A percentile compares a stretch with the other conserved stretches of the same genome.
These are phyloP conservation scores for Ophidiomyces ophidiicola DNA, from an alignment of 2,329 filamentous ascomycete species.

Conservation along the genomic window DNA sequence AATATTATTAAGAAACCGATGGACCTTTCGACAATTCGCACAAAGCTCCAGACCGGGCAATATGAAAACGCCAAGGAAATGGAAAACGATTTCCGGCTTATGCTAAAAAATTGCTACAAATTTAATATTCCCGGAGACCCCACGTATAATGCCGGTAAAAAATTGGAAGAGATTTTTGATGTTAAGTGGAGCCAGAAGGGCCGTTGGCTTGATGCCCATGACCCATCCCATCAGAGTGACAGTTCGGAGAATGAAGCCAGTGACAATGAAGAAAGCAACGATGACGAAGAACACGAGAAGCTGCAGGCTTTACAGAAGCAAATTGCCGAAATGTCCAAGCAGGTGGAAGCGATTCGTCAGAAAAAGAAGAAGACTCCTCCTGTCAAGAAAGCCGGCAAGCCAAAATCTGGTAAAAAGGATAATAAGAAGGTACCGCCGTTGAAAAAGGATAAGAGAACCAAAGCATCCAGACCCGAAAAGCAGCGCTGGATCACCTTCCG, in stretches of 20 bases:
- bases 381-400: slow-evolving; percentile 37
- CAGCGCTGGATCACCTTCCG: slow-evolving; percentile 57
- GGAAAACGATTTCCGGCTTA: slow-evolving; percentile 66
- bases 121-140: slow-evolving; percentile 77
- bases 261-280: slow-evolving; percentile 55
- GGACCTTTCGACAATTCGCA: slow-evolving; percentile 73
- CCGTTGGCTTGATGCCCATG: slow-evolving; percentile 66
- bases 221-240: slow-evolving; percentile 53
- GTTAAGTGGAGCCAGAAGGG: slow-evolving; percentile 65
- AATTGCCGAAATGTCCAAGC: slow-evolving; percentile 61
- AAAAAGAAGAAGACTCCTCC: slow-evolving; percentile 50
- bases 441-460: slow-evolving; percentile 44
- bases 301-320: slow-evolving; percentile 56
- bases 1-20: slow-evolving; percentile 93
- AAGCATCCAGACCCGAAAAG: slow-evolving; percentile 37
- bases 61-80: slow-evolving; percentile 78
- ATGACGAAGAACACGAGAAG: slow-evolving; percentile 50
- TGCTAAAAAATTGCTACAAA: slow-evolving; percentile 79
- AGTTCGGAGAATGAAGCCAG: slow-evolving; percentile 57
- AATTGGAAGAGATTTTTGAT: slow-evolving; percentile 64
- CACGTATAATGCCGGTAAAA: slow-evolving; percentile 58
- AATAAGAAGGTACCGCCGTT: slow-evolving; percentile 34
- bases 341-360: slow-evolving; percentile 44
- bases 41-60: slow-evolving; percentile 63
- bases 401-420: slow-evolving; percentile 36